phyloP scores from a whole-genome alignment of 148 eudicot species.

The Heliamphora exappendiculata region DNA sequence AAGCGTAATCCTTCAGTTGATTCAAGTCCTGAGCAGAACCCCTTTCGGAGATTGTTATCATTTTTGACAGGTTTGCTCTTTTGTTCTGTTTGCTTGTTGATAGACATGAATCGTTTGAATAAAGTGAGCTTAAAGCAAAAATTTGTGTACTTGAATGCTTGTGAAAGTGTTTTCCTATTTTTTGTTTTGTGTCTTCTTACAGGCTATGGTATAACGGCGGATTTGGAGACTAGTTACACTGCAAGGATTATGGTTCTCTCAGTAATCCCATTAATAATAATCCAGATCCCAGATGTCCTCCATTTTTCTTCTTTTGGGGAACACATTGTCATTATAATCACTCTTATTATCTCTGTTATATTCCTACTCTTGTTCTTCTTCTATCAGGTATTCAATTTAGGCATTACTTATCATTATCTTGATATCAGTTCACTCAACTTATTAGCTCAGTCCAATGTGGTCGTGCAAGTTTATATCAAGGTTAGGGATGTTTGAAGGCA shows the following conservation, averaged over 20 bases:
- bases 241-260: slow-evolving; percentile 37
- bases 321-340: slow-evolving; percentile 6
- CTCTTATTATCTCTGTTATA: slow-evolving; percentile 23
- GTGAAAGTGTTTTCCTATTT: too few relatives aligned
- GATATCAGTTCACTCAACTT: too few relatives aligned
- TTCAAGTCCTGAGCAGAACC: slow-evolving; percentile 1
- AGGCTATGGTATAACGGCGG: slow-evolving; percentile 25
- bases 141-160: too few relatives aligned
- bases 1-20: not conserved
- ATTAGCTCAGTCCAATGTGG: too few relatives aligned
- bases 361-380: slow-evolving; percentile 30
- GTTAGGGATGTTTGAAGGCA: too few relatives aligned
- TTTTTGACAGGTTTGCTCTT: too few relatives aligned
- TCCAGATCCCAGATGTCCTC: slow-evolving; percentile 23
- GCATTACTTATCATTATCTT: not conserved
- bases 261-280: slow-evolving; percentile 25
- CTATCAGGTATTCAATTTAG: slow-evolving; percentile 29
- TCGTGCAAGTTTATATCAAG: too few relatives aligned
- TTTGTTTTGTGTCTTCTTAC: too few relatives aligned
- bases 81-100: too few relatives aligned
- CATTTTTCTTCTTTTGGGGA: slow-evolving; percentile 5
- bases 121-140: too few relatives aligned
- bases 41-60: too few relatives aligned
- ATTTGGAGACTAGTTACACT: slow-evolving; percentile 21
- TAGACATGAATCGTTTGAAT: too few relatives aligned